Evolutionary conservation across 257 asterid genomes (phyloP).

Genomic region (Petunia secreta): DNA sequence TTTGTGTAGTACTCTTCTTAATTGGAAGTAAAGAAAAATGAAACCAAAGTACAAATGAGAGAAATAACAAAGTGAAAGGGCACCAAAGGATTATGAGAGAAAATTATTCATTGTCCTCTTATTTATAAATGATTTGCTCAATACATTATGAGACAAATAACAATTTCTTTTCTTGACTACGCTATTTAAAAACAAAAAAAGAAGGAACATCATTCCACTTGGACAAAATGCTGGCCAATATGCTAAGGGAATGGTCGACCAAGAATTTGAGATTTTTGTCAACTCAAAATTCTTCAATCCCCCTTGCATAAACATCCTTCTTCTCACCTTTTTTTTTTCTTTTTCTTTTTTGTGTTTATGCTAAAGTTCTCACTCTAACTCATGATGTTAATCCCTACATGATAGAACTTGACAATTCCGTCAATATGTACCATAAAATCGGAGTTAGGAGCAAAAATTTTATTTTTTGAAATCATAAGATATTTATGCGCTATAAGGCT

Average conservation of each 20-base stretch:
- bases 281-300: not conserved
- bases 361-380: constrained; percentile 8
- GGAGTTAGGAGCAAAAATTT: not conserved
- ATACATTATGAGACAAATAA: not conserved
- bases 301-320: not conserved
- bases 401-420: not conserved
- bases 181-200: not conserved
- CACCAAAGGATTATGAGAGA: not conserved
- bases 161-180: not conserved
- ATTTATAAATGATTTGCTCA: not conserved
- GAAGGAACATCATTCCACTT: not conserved
- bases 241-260: too few relatives aligned
- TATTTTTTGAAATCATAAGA: not conserved
- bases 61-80: not conserved
- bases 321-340: not conserved
- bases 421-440: not conserved
- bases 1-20: not conserved
- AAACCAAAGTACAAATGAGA: not conserved
- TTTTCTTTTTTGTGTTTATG: not conserved
- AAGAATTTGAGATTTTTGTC: too few relatives aligned
- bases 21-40: not conserved
- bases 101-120: constrained; percentile 3
- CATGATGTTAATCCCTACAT: not conserved
- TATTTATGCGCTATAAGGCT: constrained; percentile 40
- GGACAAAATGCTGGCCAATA: not conserved